A percentile compares a stretch with the other conserved stretches of the same genome.
These are phyloP conservation scores for Xanthoconium purpureum DNA, from an alignment of 768 basidiomycete species.

Conservation along the genomic window DNA sequence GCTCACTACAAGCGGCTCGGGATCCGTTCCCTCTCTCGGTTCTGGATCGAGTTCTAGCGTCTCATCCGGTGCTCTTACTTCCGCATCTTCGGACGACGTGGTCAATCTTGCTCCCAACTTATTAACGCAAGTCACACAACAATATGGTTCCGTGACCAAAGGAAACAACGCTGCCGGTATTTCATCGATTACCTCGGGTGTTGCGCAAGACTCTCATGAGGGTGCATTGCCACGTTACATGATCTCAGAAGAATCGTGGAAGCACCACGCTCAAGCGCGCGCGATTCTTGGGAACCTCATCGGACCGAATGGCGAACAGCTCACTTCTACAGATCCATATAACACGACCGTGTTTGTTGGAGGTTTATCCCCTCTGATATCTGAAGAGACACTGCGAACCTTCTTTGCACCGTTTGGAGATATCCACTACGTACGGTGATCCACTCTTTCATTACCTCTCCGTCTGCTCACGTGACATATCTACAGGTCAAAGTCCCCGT, in stretches of 20 bases:
- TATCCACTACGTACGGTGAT: conserved; percentile 75
- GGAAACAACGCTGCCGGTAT: conserved; percentile 25
- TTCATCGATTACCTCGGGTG: conserved; percentile 32
- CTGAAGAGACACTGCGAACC: conserved; percentile 86
- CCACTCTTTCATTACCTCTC: not conserved
- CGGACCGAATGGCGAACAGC: conserved; percentile 81
- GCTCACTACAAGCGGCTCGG: conserved; percentile 43
- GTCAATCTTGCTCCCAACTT: conserved; percentile 45
- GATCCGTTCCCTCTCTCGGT: conserved; percentile 49
- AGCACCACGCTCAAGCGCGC: conserved; percentile 79
- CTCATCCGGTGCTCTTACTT: conserved; percentile 49
- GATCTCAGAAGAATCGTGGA: conserved; percentile 75
- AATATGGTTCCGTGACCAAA: conserved; percentile 39
- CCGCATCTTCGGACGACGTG: conserved; percentile 53
- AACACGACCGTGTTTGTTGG: conserved; percentile 97
- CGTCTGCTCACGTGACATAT: conserved; percentile 1
- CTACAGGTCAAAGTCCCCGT: conserved; percentile 91
- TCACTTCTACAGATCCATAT: conserved; percentile 90
- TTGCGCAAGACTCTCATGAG: conserved; percentile 45
- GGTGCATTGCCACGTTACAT: conserved; percentile 49
- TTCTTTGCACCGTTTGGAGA: conserved; percentile 93
- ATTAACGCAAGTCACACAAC: conserved; percentile 48
- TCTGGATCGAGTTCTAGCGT: conserved; percentile 45
- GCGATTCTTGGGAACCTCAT: conserved; percentile 81
- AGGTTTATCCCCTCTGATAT: conserved; percentile 81